Evolutionary conservation across 176 grass and related monocot species (phyloP), one percentile per base, ranked within the genome.

Genomic region (Triticum monococcum): DNA sequence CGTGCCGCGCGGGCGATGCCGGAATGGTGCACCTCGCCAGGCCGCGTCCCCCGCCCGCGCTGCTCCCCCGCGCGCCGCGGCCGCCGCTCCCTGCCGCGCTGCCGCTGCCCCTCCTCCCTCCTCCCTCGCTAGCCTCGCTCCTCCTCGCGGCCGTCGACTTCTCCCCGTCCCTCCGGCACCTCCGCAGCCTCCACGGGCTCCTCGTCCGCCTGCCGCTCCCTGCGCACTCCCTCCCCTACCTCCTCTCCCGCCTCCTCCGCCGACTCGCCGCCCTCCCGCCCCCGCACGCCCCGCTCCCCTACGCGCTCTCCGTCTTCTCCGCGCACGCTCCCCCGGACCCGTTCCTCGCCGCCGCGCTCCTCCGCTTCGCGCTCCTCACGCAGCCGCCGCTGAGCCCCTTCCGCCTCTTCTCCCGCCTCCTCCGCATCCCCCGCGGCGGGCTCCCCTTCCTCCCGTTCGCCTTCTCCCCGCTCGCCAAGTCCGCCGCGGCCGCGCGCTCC

Each of bases 371-470:
- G 33, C 76, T 84, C 40, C 72, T 93, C 86, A 87, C 80, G 75
- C 76, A 14, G 61, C 76, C 85, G 12, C 85, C 80, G 2, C 26
- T 64, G 2, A 77, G 38, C 61, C 38, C 92, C 38, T 85, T 94
- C 87, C 80, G 82, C 61, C 12, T 89, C 78, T 89, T 89, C 87
- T 91, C 92, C 23, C 1, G 12, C 78, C 59, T 87, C 78, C 77
- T 87, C 46, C 26, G 69, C 30, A 30, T 12, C 28, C 18, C 43
- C 13, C 72, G 87, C 70, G 92, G 75, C 14, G 85, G 72, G 2
- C 89, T 94, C 77, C 85, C 87, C 8, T 87, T 87, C 66, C 81
- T 94, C 65, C 92, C 90, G 54, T 91, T 83, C 56, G 90, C 89
- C 5, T 91, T 87, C 65, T 89, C 89, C 22, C 81, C 82, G 72